Percentiles rank a stretch among this genome's conserved stretches.
Conservation (phyloP, 1,284 basidiomycete genomes). For the Cutaneotrichosporon daszewskae region DNA sequence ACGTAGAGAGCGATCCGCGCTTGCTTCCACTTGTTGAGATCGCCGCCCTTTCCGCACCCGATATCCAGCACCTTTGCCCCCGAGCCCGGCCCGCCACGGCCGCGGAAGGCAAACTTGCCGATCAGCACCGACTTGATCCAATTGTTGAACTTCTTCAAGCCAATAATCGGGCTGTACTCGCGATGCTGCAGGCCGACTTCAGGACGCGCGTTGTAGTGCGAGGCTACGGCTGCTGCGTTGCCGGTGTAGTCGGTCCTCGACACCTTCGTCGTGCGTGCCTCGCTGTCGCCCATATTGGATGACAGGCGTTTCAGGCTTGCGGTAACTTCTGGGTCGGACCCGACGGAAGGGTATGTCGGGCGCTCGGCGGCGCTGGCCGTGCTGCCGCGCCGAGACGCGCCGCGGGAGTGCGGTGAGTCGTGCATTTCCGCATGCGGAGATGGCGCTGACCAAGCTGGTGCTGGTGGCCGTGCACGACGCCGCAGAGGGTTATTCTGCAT, state of each 20-base stretch:
- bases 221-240: slow-evolving; percentile 31
- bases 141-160: slow-evolving; percentile 96
- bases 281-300: not conserved
- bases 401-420: slow-evolving; percentile 3
- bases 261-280: not conserved
- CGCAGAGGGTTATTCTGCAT: slow-evolving; percentile 33
- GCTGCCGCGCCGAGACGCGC: slow-evolving; percentile 11
- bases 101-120: slow-evolving; percentile 58
- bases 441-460: slow-evolving; percentile 37
- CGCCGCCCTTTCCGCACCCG: slow-evolving; percentile 97
- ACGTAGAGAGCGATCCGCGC: slow-evolving; percentile 75
- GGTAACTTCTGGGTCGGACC: no score
- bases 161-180: slow-evolving; percentile 89
- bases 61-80: slow-evolving; percentile 78
- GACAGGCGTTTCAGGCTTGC: not conserved
- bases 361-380: slow-evolving; percentile 1
- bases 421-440: slow-evolving; percentile 16
- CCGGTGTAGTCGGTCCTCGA: slow-evolving; percentile 20
- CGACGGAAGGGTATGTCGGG: not conserved
- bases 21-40: slow-evolving; percentile 91
- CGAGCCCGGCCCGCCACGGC: slow-evolving; percentile 16
- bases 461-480: slow-evolving; percentile 5
- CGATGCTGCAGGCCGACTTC: slow-evolving; percentile 82
- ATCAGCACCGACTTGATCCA: slow-evolving; percentile 97
- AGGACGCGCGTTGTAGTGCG: slow-evolving; percentile 74